These are phyloP conservation scores for Boehmeria nivea DNA, from an alignment of 306 rosid genomes.

Conservation along the genomic window DNA sequence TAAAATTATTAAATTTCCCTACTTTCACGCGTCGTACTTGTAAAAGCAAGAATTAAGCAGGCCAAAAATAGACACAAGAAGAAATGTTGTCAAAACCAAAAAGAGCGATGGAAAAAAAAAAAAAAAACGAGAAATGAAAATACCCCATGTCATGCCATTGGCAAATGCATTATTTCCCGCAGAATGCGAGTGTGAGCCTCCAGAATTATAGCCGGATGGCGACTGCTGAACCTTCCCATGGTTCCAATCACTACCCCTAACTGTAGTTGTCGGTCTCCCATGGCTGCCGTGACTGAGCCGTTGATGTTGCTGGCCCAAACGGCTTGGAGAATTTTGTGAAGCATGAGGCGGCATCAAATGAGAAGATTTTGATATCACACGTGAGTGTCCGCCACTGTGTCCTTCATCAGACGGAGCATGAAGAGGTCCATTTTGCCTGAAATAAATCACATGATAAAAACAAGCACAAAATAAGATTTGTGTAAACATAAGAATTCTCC, in stretches of 20 bases:
- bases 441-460: conserved; percentile 8
- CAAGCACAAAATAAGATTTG: not conserved
- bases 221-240: conserved; percentile 66
- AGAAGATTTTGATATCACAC: conserved; percentile 11
- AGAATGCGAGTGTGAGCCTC: conserved; percentile 65
- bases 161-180: conserved; percentile 65
- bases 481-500: not conserved
- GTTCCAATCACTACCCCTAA: conserved; percentile 65
- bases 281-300: conserved; percentile 65
- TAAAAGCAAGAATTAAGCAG: too few relatives aligned
- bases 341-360: conserved; percentile 61
- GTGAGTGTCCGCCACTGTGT: conserved; percentile 28
- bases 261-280: conserved; percentile 47
- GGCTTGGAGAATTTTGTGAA: conserved; percentile 80
- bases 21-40: too few relatives aligned
- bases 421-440: conserved; percentile 64
- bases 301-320: conserved; percentile 84
- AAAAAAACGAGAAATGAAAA: conserved; percentile 18
- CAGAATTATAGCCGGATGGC: conserved; percentile 56
- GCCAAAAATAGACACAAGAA: too few relatives aligned
- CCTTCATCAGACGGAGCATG: conserved; percentile 63
- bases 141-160: conserved; percentile 88
- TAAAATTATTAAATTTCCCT: too few relatives aligned
- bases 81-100: not conserved
- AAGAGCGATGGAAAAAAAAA: conserved; percentile 5